phyloP scores from a whole-genome alignment of 345 rosid species.

The Ceriops decandra region DNA sequence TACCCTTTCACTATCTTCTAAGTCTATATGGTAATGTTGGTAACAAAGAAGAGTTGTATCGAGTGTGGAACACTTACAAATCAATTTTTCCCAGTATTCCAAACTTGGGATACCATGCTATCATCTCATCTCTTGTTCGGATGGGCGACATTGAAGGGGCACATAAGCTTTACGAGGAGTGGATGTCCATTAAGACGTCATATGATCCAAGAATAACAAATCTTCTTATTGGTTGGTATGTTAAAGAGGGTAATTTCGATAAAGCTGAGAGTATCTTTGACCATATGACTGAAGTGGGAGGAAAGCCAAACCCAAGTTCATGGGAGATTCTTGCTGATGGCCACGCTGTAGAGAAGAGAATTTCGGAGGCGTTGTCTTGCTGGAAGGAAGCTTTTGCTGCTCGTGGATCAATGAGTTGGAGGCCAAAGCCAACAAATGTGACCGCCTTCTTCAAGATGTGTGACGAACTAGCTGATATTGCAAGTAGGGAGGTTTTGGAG shows the following conservation, averaged over 20 bases:
- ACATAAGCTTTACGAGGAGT: conserved; percentile 67
- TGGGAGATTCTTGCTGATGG: conserved; percentile 94
- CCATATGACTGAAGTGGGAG: conserved; percentile 66
- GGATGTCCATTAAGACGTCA: conserved; percentile 62
- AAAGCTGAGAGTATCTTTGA: conserved; percentile 55
- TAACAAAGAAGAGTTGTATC: conserved; percentile 61
- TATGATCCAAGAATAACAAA: conserved; percentile 84
- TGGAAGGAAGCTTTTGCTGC: conserved; percentile 57
- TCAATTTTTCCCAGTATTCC: conserved; percentile 70
- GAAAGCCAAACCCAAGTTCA: conserved; percentile 65
- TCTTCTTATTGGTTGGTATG: conserved; percentile 59
- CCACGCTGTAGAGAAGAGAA: conserved; percentile 45
- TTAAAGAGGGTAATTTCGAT: conserved; percentile 56
- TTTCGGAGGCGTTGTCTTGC: conserved; percentile 56
- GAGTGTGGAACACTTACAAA: conserved; percentile 81
- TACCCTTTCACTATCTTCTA: conserved; percentile 83
- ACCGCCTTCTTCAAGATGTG: conserved; percentile 57
- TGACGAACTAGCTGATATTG: conserved; percentile 49
- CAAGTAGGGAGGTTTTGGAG: conserved; percentile 50
- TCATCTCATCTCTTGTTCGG: conserved; percentile 67
- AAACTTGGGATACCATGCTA: conserved; percentile 76
- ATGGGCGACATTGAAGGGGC: conserved; percentile 71
- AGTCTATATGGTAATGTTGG: conserved; percentile 73
- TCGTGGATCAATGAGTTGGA: conserved; percentile 58
- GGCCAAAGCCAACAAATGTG: conserved; percentile 55